Evolutionary conservation across 192 early-diverging fungal species (phyloP).

Genomic region (Dissophora globulifera): DNA sequence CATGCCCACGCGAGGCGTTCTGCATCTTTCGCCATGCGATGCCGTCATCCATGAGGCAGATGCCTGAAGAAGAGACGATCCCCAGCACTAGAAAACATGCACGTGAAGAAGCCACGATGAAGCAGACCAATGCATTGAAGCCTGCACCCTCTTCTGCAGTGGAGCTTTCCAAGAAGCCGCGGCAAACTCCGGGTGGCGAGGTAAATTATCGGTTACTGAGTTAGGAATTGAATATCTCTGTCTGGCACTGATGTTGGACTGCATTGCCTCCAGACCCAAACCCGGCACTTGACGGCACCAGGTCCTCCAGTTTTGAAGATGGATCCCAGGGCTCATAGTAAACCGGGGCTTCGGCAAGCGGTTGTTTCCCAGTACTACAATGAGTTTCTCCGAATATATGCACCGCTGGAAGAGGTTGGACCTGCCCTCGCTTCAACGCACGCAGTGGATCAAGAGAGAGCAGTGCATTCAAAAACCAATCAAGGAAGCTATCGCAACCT

Average conservation of each 20-base stretch:
- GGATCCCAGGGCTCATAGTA: slow-evolving; percentile 49
- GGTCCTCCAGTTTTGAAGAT: slow-evolving; percentile 57
- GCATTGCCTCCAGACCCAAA: too few relatives aligned
- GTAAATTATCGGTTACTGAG: too few relatives aligned
- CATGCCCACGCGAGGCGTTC: slow-evolving; percentile 42
- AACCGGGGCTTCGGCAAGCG: slow-evolving; percentile 57
- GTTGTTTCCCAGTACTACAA: slow-evolving; percentile 57
- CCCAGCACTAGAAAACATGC: too few relatives aligned
- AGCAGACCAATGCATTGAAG: too few relatives aligned
- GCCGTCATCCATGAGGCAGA: neutral
- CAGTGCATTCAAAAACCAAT: slow-evolving; percentile 51
- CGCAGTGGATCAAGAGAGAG: slow-evolving; percentile 62
- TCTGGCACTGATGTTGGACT: too few relatives aligned
- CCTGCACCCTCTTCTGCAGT: too few relatives aligned
- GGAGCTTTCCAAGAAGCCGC: too few relatives aligned
- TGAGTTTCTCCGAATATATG: slow-evolving; percentile 71
- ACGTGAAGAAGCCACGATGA: too few relatives aligned
- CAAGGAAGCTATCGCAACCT: slow-evolving; percentile 58
- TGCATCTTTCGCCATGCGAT: slow-evolving; percentile 54
- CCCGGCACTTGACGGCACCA: too few relatives aligned
- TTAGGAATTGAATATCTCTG: too few relatives aligned
- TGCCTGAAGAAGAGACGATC: neutral
- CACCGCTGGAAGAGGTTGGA: slow-evolving; percentile 20
- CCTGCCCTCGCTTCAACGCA: slow-evolving; percentile 61
- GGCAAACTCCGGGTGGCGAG: too few relatives aligned